Percentiles rank a stretch among this genome's conserved stretches.
Evolutionary conservation across 1,284 basidiomycete genomes (phyloP).

Genomic region (Boletus sp.): DNA sequence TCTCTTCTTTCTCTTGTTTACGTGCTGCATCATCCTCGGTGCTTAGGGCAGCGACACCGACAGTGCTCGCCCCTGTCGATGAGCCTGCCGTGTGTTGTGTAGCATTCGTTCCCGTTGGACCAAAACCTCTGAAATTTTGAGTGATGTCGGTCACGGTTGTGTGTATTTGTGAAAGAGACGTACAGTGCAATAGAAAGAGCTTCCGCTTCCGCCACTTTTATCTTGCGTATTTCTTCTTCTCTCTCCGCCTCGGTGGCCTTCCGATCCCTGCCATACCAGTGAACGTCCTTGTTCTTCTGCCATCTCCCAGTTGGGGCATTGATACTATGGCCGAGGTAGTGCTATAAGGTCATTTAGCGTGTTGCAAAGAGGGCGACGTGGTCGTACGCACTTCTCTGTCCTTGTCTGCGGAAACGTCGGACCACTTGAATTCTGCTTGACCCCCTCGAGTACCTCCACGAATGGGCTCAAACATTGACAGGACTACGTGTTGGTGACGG

Average conservation of each 20-base stretch:
- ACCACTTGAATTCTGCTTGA: conserved; percentile 89
- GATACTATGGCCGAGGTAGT: conserved; percentile 89
- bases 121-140: conserved; percentile 52
- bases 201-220: conserved; percentile 86
- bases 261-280: conserved; percentile 82
- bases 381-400: conserved; percentile 69
- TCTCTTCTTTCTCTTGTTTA: conserved; percentile 53
- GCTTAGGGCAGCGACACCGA: conserved; percentile 28
- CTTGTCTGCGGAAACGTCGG: conserved; percentile 86
- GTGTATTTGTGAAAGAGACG: conserved; percentile 26
- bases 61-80: conserved; percentile 20
- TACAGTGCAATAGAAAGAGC: conserved; percentile 78
- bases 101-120: conserved; percentile 44
- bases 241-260: conserved; percentile 44
- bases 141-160: conserved; percentile 2
- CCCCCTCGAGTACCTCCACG: conserved; percentile 85
- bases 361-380: background rate
- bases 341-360: conserved; percentile 40
- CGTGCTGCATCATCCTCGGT: conserved; percentile 32
- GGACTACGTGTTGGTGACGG: background rate
- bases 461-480: conserved; percentile 73
- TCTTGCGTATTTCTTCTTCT: conserved; percentile 66
- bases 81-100: conserved; percentile 14
- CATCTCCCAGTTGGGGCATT: conserved; percentile 90
- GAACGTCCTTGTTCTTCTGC: conserved; percentile 93